These are phyloP conservation scores for Zymoseptoria passerinii DNA, from an alignment of 2,329 filamentous ascomycete species.

Conservation along the genomic window DNA sequence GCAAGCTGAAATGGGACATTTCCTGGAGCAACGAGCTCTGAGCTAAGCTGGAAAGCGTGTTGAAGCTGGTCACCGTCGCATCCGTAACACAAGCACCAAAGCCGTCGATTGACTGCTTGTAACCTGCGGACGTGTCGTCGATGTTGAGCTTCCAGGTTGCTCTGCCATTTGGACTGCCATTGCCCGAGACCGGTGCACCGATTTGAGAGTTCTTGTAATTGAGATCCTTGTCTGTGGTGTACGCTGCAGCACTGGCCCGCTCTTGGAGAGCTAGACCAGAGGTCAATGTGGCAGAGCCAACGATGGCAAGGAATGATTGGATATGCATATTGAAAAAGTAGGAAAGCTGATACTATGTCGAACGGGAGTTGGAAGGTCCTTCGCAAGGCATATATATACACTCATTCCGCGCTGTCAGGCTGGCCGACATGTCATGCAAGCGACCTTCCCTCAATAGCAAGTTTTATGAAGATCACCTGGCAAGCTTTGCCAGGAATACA, in stretches of 20 bases:
- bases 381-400: neutral
- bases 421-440: neutral
- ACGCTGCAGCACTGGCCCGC: neutral
- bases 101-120: conserved; percentile 12
- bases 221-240: neutral
- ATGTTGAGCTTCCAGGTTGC: conserved; percentile 12
- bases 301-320: neutral
- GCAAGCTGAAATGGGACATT: conserved; percentile 13
- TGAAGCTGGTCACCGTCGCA: conserved; percentile 14
- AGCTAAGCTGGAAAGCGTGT: conserved; percentile 6
- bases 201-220: neutral
- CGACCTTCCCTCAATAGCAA: neutral
- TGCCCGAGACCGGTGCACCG: neutral
- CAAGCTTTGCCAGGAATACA: neutral
- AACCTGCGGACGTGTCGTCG: conserved; percentile 18
- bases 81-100: conserved; percentile 18
- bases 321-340: neutral
- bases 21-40: conserved; percentile 8
- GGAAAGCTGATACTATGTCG: neutral
- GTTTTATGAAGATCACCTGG: neutral
- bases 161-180: neutral
- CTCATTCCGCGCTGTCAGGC: neutral
- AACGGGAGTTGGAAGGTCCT: neutral
- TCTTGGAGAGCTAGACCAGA: neutral
- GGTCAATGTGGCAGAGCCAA: neutral